Conservation (phyloP, 2,329 filamentous ascomycete species). For the Sphaerulina vaccinii region DNA sequence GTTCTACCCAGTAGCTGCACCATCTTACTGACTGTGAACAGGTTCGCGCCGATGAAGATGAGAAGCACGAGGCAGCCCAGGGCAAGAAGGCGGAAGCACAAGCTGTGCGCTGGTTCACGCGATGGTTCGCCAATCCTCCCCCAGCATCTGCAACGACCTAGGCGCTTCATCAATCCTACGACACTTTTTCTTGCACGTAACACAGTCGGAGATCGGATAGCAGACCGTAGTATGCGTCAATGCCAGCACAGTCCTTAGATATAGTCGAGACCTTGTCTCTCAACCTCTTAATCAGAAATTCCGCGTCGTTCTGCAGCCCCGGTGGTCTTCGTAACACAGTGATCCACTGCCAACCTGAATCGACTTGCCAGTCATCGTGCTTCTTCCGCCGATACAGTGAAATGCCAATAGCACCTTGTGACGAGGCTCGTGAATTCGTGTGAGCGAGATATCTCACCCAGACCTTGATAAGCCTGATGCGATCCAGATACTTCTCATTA, state of each 20-base stretch:
- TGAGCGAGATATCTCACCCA: conserved; percentile 33
- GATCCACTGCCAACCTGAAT: conserved; percentile 32
- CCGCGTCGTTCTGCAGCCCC: conserved; percentile 25
- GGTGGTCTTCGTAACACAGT: conserved; percentile 31
- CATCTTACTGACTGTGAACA: not conserved
- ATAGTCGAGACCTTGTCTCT: conserved; percentile 10
- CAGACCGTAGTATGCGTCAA: conserved; percentile 23
- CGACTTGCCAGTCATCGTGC: conserved; percentile 24
- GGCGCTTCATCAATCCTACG: conserved; percentile 6
- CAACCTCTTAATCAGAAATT: conserved; percentile 26
- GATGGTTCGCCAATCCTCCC: conserved; percentile 33
- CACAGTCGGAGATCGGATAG: conserved; percentile 23
- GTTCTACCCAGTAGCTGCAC: not conserved
- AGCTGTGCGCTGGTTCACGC: conserved; percentile 40
- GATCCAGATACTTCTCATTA: conserved; percentile 23
- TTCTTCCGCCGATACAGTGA: conserved; percentile 20
- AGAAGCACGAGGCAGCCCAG: conserved; percentile 34
- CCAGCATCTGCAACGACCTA: not conserved
- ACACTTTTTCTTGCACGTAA: conserved; percentile 28
- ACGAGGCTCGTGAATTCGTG: conserved; percentile 13
- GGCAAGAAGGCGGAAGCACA: conserved; percentile 41
- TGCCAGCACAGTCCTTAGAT: conserved; percentile 15
- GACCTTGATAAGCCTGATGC: conserved; percentile 26
- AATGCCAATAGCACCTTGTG: conserved; percentile 28
- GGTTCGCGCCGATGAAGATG: conserved; percentile 36